Evolutionary conservation across 2,329 filamentous ascomycete species (phyloP).

Genomic region (Eutypella sp.): DNA sequence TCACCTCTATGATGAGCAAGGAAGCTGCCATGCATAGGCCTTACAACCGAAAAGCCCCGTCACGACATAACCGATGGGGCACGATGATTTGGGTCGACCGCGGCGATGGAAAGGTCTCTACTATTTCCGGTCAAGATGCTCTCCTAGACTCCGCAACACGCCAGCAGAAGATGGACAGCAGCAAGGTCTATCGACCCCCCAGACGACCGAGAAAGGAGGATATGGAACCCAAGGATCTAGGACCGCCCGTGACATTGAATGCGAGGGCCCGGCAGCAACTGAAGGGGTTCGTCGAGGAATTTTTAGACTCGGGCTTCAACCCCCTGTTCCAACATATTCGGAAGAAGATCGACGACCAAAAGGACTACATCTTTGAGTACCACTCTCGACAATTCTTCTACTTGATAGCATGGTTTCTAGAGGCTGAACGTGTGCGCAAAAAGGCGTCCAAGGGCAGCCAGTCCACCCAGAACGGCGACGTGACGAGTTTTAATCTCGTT

Average conservation of each 20-base stretch:
- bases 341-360: conserved; percentile 85
- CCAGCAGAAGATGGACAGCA: conserved; percentile 83
- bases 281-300: conserved; percentile 81
- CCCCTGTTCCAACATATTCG: conserved; percentile 80
- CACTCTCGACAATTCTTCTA: conserved; percentile 89
- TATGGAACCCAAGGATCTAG: conserved; percentile 68
- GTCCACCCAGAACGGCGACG: conserved; percentile 39
- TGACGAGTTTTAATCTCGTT: conserved; percentile 79
- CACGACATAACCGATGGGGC: conserved; percentile 88
- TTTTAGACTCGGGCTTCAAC: conserved; percentile 93
- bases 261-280: conserved; percentile 70
- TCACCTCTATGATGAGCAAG: conserved; percentile 70
- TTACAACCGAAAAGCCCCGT: conserved; percentile 73
- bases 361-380: conserved; percentile 70
- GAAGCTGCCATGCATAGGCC: conserved; percentile 79
- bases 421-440: conserved; percentile 72
- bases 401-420: conserved; percentile 85
- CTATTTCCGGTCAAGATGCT: conserved; percentile 83
- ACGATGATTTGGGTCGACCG: conserved; percentile 97
- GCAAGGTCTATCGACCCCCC: conserved; percentile 86
- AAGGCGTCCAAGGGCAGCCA: conserved; percentile 47
- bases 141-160: conserved; percentile 68
- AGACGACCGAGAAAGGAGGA: conserved; percentile 57
- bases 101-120: conserved; percentile 76
- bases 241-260: conserved; percentile 65